phyloP scores from a whole-genome alignment of 1,284 basidiomycete genomes.

The Anthracocystis walkeri region DNA sequence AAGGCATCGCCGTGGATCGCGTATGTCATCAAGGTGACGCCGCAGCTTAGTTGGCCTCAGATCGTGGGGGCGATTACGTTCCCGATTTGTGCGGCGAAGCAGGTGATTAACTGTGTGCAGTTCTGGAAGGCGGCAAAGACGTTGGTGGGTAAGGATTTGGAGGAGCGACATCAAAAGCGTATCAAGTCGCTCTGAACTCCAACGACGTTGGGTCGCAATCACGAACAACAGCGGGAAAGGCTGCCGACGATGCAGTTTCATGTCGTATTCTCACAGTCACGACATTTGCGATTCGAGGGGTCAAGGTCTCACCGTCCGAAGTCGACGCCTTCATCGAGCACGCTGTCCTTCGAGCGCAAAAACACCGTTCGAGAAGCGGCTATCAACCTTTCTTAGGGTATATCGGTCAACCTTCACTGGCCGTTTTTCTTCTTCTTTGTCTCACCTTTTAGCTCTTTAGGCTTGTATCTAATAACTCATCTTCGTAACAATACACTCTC shows the following conservation, averaged over 20 bases:
- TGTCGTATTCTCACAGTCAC: background rate
- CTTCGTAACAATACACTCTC: slow-evolving; percentile 9
- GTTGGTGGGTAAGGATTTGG: slow-evolving; percentile 65
- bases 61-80: slow-evolving; percentile 77
- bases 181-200: slow-evolving; percentile 27
- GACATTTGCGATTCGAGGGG: background rate
- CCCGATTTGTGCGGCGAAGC: slow-evolving; percentile 85
- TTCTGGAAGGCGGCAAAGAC: slow-evolving; percentile 99
- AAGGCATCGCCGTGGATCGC: slow-evolving; percentile 39
- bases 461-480: slow-evolving; percentile 16
- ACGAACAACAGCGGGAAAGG: background rate
- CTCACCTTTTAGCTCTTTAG: slow-evolving; percentile 5
- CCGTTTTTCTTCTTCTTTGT: slow-evolving; percentile 11
- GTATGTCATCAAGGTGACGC: slow-evolving; percentile 64
- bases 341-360: background rate
- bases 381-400: background rate
- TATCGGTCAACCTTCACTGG: background rate
- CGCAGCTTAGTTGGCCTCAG: slow-evolving; percentile 82
- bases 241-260: too few relatives aligned
- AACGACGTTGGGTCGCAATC: background rate
- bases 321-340: background rate
- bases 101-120: slow-evolving; percentile 94
- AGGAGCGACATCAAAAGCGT: slow-evolving; percentile 49
- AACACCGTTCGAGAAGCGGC: background rate
- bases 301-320: background rate